These are phyloP conservation scores for Ceratobasidium theobromae DNA, from an alignment of 1,284 basidiomycete species.

Conservation along the genomic window DNA sequence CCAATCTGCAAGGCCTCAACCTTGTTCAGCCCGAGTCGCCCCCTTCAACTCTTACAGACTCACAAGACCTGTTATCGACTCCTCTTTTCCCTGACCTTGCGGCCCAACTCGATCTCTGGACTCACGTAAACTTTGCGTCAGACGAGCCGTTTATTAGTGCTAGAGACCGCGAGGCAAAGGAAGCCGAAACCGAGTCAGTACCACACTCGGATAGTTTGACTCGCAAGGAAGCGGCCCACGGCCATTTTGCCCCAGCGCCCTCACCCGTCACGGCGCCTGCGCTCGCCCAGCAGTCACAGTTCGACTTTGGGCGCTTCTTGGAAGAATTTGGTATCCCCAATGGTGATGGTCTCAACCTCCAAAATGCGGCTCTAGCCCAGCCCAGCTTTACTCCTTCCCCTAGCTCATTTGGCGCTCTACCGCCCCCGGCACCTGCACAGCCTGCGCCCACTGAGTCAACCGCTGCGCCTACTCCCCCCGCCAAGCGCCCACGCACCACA, in stretches of 20 bases:
- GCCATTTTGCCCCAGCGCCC: conserved; percentile 7
- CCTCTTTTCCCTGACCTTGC: conserved; percentile 65
- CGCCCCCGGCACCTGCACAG: conserved; percentile 42
- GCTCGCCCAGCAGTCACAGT: conserved; percentile 7
- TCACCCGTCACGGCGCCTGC: conserved; percentile 5
- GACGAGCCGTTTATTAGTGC: conserved; percentile 57
- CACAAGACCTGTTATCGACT: conserved; percentile 61
- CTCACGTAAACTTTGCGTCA: conserved; percentile 74
- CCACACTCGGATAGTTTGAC: conserved; percentile 8
- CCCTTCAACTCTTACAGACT: conserved; percentile 48
- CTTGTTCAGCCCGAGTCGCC: conserved; percentile 57
- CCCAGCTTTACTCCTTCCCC: background rate
- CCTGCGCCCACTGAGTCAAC: conserved; percentile 58
- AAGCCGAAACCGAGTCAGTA: conserved; percentile 41
- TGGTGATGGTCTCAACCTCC: background rate
- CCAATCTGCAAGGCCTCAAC: conserved; percentile 68
- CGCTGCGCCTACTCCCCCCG: conserved; percentile 37
- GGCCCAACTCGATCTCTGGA: conserved; percentile 82
- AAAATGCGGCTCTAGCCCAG: conserved; percentile 48
- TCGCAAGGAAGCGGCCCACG: conserved; percentile 9
- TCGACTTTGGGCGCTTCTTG: conserved; percentile 27
- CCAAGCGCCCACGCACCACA: conserved; percentile 33
- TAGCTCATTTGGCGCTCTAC: background rate
- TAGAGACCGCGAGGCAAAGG: conserved; percentile 34
- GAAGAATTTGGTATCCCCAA: conserved; percentile 56